Evolutionary conservation across 495 filamentous ascomycete species (phyloP).

Genomic region (Aspergillus mulundensis): DNA sequence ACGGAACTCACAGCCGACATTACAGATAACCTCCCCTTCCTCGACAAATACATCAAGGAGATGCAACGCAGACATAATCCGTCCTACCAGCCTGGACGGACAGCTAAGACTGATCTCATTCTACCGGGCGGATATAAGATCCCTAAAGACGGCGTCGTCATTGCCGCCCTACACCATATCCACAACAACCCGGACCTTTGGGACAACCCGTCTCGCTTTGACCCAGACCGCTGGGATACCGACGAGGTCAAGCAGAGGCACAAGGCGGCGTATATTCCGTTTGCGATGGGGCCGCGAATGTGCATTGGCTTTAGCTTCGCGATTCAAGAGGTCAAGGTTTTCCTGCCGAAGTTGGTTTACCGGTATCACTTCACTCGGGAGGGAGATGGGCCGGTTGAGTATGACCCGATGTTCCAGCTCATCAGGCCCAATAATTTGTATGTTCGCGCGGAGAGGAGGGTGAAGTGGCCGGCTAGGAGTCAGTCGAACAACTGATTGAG

Average conservation of each 20-base stretch:
- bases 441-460: slow-evolving; percentile 16
- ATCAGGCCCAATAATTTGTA: slow-evolving; percentile 55
- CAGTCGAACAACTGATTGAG: background rate
- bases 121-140: slow-evolving; percentile 53
- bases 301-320: slow-evolving; percentile 61
- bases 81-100: slow-evolving; percentile 52
- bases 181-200: slow-evolving; percentile 50
- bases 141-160: slow-evolving; percentile 44
- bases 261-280: slow-evolving; percentile 47
- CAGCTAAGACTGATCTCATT: slow-evolving; percentile 44
- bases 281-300: slow-evolving; percentile 45
- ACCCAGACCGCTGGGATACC: slow-evolving; percentile 53
- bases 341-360: slow-evolving; percentile 49
- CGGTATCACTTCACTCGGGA: slow-evolving; percentile 48
- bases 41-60: slow-evolving; percentile 58
- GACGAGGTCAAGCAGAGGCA: slow-evolving; percentile 43
- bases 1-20: slow-evolving; percentile 33
- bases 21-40: slow-evolving; percentile 36
- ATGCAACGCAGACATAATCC: slow-evolving; percentile 53
- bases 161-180: slow-evolving; percentile 46
- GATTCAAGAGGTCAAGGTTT: slow-evolving; percentile 48
- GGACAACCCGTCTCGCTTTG: slow-evolving; percentile 48
- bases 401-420: slow-evolving; percentile 54
- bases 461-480: background rate
- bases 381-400: slow-evolving; percentile 41